Conservation (phyloP, 129 eudicot species). For the Mikania micrantha region DNA sequence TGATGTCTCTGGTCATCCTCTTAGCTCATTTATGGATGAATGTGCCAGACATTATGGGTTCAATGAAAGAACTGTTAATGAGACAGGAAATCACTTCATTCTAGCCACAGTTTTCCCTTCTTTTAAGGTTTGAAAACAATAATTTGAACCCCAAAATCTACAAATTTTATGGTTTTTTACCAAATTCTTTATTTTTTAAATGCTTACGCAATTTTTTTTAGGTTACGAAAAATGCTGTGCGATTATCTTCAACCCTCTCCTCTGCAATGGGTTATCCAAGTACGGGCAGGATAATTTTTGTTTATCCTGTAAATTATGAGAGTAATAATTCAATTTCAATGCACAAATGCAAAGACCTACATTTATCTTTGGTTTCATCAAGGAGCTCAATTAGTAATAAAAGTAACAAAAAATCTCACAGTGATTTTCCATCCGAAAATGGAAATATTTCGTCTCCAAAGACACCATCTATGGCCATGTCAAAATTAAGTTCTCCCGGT, state of each 20-base stretch:
- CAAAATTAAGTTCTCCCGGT: constrained; percentile 48
- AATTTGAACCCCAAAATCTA: neutral
- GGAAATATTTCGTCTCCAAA: constrained; percentile 55
- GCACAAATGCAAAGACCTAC: constrained; percentile 50
- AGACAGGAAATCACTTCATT: constrained; percentile 61
- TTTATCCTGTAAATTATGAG: constrained; percentile 52
- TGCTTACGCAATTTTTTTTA: constrained; percentile 10
- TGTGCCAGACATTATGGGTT: constrained; percentile 43
- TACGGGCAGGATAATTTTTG: constrained; percentile 59
- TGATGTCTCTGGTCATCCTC: constrained; percentile 29
- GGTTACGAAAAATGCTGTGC: constrained; percentile 68
- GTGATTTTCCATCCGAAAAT: constrained; percentile 28
- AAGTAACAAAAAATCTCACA: constrained; percentile 5
- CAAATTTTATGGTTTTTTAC: neutral
- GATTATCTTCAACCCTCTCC: constrained; percentile 64
- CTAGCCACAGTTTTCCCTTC: constrained; percentile 85
- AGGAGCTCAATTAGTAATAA: constrained; percentile 24
- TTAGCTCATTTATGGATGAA: constrained; percentile 56
- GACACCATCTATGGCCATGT: constrained; percentile 50
- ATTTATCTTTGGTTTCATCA: constrained; percentile 42
- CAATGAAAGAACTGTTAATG: constrained; percentile 30
- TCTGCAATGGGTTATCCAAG: constrained; percentile 72
- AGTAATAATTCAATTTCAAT: constrained; percentile 22
- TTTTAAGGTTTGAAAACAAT: constrained; percentile 54
- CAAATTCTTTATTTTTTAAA: neutral